A percentile compares a stretch with the other conserved stretches of the same genome.
Evolutionary conservation across 2,329 filamentous ascomycete species (phyloP).

Genomic region (Beauveria sp.): DNA sequence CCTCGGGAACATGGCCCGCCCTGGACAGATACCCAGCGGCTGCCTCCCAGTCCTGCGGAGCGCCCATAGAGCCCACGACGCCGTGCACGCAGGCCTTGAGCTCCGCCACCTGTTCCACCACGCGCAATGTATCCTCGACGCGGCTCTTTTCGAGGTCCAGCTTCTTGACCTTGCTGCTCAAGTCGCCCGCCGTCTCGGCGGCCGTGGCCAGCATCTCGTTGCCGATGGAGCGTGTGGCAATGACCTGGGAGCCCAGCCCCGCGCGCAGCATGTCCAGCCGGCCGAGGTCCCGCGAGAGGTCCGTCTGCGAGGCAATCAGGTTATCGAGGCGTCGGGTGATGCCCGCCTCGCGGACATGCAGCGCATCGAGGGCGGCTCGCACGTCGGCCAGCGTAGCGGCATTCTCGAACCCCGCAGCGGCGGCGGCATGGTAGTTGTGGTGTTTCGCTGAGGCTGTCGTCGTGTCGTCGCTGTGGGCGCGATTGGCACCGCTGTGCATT

Average conservation of each 20-base stretch:
- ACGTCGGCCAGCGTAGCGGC: conserved; percentile 73
- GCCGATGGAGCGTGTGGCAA: conserved; percentile 74
- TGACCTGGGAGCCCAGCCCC: conserved; percentile 78
- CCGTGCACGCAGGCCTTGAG: conserved; percentile 94
- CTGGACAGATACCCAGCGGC: conserved; percentile 84
- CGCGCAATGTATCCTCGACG: conserved; percentile 81
- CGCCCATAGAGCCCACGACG: conserved; percentile 92
- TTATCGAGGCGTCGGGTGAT: conserved; percentile 69
- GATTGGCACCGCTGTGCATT: conserved; percentile 35
- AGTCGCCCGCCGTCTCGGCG: conserved; percentile 73
- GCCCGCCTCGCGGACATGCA: conserved; percentile 67
- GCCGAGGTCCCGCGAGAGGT: conserved; percentile 77
- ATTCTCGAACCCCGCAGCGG: conserved; percentile 47
- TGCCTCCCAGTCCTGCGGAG: conserved; percentile 96
- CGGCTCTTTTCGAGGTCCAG: conserved; percentile 87
- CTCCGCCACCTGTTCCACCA: conserved; percentile 94
- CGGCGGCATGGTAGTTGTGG: conserved; percentile 13
- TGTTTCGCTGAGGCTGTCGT: conserved; percentile 8
- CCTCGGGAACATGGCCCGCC: conserved; percentile 70
- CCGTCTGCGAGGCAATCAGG: conserved; percentile 74
- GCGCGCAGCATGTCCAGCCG: conserved; percentile 85
- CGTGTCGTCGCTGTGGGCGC: conserved; percentile 24
- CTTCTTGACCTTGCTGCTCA: conserved; percentile 78
- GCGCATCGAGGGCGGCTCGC: conserved; percentile 63
- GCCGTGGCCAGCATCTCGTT: conserved; percentile 86